These are phyloP conservation scores for Candida gigantensis DNA, from an alignment of 1,139 yeast genomes.

Conservation along the genomic window DNA sequence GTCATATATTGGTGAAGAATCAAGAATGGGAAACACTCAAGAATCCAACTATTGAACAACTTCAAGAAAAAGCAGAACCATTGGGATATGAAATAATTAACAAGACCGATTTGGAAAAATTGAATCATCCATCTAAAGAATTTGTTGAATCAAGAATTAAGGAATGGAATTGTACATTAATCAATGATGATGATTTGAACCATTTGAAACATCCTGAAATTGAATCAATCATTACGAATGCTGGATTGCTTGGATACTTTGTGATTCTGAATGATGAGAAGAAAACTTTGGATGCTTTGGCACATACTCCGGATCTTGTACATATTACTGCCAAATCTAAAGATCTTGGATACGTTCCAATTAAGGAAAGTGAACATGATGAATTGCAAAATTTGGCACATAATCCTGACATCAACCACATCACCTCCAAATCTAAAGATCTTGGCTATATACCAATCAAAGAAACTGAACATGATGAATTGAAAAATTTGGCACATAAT, in stretches of 20 bases:
- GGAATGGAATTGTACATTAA: slow-evolving; percentile 1
- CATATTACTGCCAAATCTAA: slow-evolving; percentile 17
- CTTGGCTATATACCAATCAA: slow-evolving; percentile 6
- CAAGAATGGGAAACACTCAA: slow-evolving; percentile 15
- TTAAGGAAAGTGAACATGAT: slow-evolving; percentile 23
- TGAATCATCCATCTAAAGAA: slow-evolving; percentile 18
- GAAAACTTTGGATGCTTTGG: neutral
- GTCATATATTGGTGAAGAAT: slow-evolving; percentile 22
- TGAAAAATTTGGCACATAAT: slow-evolving; percentile 13
- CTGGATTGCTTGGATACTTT: slow-evolving; percentile 3
- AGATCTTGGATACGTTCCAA: no score
- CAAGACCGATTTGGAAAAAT: slow-evolving; percentile 17
- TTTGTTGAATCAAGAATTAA: slow-evolving; percentile 17
- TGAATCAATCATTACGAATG: slow-evolving; percentile 7
- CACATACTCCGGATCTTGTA: slow-evolving; percentile 16
- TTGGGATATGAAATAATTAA: slow-evolving; percentile 22
- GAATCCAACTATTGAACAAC: slow-evolving; percentile 16
- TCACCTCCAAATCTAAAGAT: slow-evolving; percentile 8
- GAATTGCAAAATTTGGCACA: slow-evolving; percentile 13
- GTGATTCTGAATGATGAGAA: neutral
- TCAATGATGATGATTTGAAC: slow-evolving; percentile 11
- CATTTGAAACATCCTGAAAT: slow-evolving; percentile 11
- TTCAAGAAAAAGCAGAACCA: slow-evolving; percentile 11
- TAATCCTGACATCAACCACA: slow-evolving; percentile 14
- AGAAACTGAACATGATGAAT: slow-evolving; percentile 16